phyloP scores from a whole-genome alignment of 1,284 basidiomycete genomes.

The Ustilago lituana region DNA sequence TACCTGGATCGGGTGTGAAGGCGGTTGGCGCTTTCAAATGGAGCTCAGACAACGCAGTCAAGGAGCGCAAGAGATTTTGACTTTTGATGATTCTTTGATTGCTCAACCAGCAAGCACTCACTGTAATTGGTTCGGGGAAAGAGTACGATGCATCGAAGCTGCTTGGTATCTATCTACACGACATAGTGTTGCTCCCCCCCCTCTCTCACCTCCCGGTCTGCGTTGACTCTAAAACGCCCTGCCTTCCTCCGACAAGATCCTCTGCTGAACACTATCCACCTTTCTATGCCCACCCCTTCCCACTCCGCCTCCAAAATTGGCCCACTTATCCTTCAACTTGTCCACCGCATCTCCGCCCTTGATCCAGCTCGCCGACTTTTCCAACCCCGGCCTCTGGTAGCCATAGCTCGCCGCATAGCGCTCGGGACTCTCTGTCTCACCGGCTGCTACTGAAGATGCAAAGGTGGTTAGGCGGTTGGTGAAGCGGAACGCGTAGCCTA shows the following conservation, averaged over 20 bases:
- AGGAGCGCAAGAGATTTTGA: no score
- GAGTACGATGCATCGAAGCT: no score
- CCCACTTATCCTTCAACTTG: conserved; percentile 44
- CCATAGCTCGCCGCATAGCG: conserved; percentile 35
- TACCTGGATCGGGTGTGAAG: no score
- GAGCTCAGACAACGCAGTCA: no score
- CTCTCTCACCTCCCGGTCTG: no score
- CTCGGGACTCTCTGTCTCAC: conserved; percentile 35
- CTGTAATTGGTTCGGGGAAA: not conserved
- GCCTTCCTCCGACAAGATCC: conserved; percentile 49
- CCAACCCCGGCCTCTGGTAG: conserved; percentile 15
- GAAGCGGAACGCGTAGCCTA: conserved; percentile 56
- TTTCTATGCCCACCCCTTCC: conserved; percentile 27
- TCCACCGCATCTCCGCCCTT: conserved; percentile 25
- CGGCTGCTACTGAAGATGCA: conserved; percentile 13
- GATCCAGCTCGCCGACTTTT: conserved; percentile 20
- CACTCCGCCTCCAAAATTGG: conserved; percentile 18
- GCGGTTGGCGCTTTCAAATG: no score
- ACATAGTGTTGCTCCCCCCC: no score
- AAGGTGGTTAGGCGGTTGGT: conserved; percentile 42
- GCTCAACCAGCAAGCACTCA: no score
- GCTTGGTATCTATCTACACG: no score
- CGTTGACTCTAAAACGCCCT: conserved; percentile 50
- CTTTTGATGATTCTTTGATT: no score
- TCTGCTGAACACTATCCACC: conserved; percentile 50